phyloP scores from a whole-genome alignment of 345 rosid species.

The Populus alba region DNA sequence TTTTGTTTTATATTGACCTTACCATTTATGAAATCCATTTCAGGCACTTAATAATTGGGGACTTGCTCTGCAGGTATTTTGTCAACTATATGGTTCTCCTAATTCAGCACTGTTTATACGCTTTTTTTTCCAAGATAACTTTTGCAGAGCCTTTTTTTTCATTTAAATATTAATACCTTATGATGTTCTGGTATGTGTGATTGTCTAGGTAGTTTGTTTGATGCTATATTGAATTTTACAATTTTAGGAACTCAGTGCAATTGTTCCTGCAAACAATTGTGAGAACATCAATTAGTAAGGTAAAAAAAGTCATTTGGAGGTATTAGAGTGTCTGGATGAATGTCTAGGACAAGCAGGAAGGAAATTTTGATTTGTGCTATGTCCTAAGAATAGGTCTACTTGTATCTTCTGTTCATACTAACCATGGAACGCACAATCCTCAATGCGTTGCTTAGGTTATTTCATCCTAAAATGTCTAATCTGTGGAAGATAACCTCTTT shows the following conservation, averaged over 20 bases:
- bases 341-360: slow-evolving; percentile 27
- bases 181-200: not conserved
- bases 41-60: slow-evolving; percentile 99
- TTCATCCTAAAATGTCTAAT: not conserved
- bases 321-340: slow-evolving; percentile 24
- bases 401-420: slow-evolving; percentile 10
- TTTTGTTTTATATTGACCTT: not conserved
- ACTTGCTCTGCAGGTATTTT: slow-evolving; percentile 83
- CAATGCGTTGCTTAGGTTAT: not conserved
- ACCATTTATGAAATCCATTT: slow-evolving; percentile 24
- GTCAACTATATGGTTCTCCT: not conserved
- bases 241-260: slow-evolving; percentile 89
- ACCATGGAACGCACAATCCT: no score
- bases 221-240: slow-evolving; percentile 17
- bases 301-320: slow-evolving; percentile 38
- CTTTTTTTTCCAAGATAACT: not conserved
- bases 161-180: not conserved
- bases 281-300: slow-evolving; percentile 94
- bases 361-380: slow-evolving; percentile 25
- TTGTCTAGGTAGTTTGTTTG: not conserved
- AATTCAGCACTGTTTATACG: not conserved
- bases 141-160: not conserved
- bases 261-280: slow-evolving; percentile 90
- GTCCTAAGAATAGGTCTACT: slow-evolving; percentile 11
- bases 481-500: not conserved